Conservation (phyloP, 352 stramenopile species). For the Phytophthora vignae region DNA sequence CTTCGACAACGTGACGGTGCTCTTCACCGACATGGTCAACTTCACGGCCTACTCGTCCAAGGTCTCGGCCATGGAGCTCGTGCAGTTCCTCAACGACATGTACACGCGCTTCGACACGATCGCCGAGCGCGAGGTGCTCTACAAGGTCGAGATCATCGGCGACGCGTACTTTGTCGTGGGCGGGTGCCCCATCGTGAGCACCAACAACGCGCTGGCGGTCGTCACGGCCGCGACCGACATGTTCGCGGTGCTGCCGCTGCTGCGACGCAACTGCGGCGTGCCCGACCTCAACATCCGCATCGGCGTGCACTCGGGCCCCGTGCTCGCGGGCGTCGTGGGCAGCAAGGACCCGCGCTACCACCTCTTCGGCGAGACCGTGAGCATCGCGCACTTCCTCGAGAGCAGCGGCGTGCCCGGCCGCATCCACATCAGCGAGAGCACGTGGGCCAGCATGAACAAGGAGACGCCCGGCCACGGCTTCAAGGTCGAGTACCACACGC, state of each 20-base stretch:
- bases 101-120: constrained; percentile 91
- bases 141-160: constrained; percentile 93
- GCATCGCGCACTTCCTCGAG: constrained; percentile 84
- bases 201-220: constrained; percentile 72
- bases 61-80: constrained; percentile 83
- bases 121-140: constrained; percentile 84
- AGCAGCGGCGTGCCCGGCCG: constrained; percentile 76
- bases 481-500: constrained; percentile 87
- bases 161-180: constrained; percentile 89
- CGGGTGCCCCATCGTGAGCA: constrained; percentile 67
- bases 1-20: constrained; percentile 86
- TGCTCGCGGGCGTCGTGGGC: constrained; percentile 87
- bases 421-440: constrained; percentile 87
- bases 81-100: constrained; percentile 91
- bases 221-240: constrained; percentile 82
- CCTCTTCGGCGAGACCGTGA: constrained; percentile 88
- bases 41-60: constrained; percentile 88
- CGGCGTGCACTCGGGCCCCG: constrained; percentile 82
- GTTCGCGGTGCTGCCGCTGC: constrained; percentile 64
- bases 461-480: constrained; percentile 80
- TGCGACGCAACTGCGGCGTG: constrained; percentile 78
- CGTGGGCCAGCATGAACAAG: constrained; percentile 85
- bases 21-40: constrained; percentile 90
- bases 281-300: constrained; percentile 89
- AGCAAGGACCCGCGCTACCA: constrained; percentile 87